These are phyloP conservation scores for Triangularia setosa DNA, from an alignment of 2,329 filamentous ascomycete species.

Conservation along the genomic window DNA sequence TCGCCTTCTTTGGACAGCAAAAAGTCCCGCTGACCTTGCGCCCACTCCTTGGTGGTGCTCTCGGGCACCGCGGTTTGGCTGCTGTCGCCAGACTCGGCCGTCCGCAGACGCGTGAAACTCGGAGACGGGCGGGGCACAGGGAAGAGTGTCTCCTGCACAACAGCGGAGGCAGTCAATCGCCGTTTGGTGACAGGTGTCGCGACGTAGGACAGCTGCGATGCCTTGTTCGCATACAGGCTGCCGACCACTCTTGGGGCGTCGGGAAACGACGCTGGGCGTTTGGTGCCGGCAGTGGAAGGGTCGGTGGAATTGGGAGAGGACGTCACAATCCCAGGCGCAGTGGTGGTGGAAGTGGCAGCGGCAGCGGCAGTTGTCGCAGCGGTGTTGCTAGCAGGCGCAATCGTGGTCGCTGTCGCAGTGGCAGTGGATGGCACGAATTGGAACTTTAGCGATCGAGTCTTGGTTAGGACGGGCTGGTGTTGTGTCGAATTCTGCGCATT, in stretches of 20 bases:
- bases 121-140: constrained; percentile 31
- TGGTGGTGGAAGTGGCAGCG: constrained; percentile 18
- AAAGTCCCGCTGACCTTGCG: constrained; percentile 45
- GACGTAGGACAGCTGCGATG: constrained; percentile 27
- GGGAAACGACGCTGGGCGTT: constrained; percentile 38
- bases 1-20: constrained; percentile 36
- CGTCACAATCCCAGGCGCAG: not conserved
- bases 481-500: constrained; percentile 14
- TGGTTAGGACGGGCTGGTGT: constrained; percentile 10
- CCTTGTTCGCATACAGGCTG: constrained; percentile 23
- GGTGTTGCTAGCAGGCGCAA: constrained; percentile 11
- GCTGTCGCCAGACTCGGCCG: constrained; percentile 28
- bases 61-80: constrained; percentile 27
- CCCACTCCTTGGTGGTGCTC: constrained; percentile 34
- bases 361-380: constrained; percentile 15
- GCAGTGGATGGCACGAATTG: constrained; percentile 31
- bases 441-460: constrained; percentile 37
- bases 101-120: constrained; percentile 33
- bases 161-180: constrained; percentile 18
- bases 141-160: constrained; percentile 4
- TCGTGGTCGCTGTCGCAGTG: constrained; percentile 11
- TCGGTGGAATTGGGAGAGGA: constrained; percentile 1
- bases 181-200: constrained; percentile 30
- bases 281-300: constrained; percentile 23
- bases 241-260: constrained; percentile 29